These are phyloP conservation scores for Fusarium temperatum DNA, from an alignment of 2,329 filamentous ascomycete genomes.

Conservation along the genomic window DNA sequence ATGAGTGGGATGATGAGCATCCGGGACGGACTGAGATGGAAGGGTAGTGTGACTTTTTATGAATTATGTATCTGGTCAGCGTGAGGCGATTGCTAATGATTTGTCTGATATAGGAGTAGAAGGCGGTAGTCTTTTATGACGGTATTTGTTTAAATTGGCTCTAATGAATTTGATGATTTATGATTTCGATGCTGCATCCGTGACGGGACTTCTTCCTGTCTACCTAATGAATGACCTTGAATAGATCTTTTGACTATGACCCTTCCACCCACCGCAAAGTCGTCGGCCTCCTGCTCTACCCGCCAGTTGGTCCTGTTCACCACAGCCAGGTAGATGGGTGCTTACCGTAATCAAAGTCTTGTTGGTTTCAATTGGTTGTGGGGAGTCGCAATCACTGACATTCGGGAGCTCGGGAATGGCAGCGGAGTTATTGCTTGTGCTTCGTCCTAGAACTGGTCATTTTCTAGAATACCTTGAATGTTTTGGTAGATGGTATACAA, in stretches of 20 bases:
- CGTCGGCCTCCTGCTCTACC: too few relatives aligned
- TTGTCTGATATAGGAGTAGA: neutral
- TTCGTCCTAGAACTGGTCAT: neutral
- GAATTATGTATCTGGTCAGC: neutral
- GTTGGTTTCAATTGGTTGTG: neutral
- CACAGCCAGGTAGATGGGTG: too few relatives aligned
- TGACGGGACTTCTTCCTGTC: neutral
- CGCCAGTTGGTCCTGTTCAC: too few relatives aligned
- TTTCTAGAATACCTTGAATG: neutral
- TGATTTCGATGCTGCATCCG: accelerated
- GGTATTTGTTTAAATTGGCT: neutral
- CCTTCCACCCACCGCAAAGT: too few relatives aligned
- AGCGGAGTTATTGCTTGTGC: neutral
- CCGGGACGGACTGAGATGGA: constrained; percentile 28
- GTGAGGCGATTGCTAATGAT: neutral
- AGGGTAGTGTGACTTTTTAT: neutral
- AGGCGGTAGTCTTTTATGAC: neutral
- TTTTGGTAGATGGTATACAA: neutral
- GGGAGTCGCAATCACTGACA: neutral
- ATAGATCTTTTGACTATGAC: too few relatives aligned
- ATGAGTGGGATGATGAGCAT: constrained; percentile 32
- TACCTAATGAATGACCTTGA: too few relatives aligned
- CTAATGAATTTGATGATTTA: neutral
- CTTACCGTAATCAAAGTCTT: neutral
- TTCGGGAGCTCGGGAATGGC: neutral